Percentiles rank a stretch among this genome's conserved stretches.
Conservation (phyloP, 371 early-diverging fungal genomes). For the Phascolomyces articulosus region DNA sequence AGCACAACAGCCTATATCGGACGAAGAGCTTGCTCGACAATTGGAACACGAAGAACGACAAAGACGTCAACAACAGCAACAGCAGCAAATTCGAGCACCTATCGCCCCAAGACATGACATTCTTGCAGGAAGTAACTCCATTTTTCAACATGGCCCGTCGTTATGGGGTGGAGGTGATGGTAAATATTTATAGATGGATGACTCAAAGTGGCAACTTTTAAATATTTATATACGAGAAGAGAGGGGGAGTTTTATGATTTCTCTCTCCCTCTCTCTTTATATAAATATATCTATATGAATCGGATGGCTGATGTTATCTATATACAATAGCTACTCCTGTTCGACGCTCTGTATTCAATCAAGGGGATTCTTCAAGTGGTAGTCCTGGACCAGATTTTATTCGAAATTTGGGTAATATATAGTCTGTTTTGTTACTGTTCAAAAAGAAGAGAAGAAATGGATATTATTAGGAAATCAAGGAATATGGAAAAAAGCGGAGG, state of each 20-base stretch:
- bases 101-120: slow-evolving; percentile 79
- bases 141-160: slow-evolving; percentile 7
- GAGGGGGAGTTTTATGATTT: too few relatives aligned
- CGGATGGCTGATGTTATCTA: not conserved
- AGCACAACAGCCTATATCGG: slow-evolving; percentile 27
- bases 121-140: slow-evolving; percentile 54
- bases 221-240: too few relatives aligned
- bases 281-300: not conserved
- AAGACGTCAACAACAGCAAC: slow-evolving; percentile 18
- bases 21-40: slow-evolving; percentile 57
- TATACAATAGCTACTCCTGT: not conserved
- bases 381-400: slow-evolving; percentile 32
- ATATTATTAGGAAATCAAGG: not conserved
- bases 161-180: slow-evolving; percentile 11
- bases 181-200: not conserved
- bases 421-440: too few relatives aligned
- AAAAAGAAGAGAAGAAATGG: not conserved
- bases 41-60: slow-evolving; percentile 48
- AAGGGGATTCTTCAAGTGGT: slow-evolving; percentile 49
- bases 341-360: slow-evolving; percentile 47
- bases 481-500: not conserved
- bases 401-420: slow-evolving; percentile 1
- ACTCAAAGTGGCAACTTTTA: too few relatives aligned
- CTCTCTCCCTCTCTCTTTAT: too few relatives aligned
- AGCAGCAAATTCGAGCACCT: slow-evolving; percentile 67